Evolutionary conservation across 371 early-diverging fungal species (phyloP).

Genomic region (Mortierella sp.): DNA sequence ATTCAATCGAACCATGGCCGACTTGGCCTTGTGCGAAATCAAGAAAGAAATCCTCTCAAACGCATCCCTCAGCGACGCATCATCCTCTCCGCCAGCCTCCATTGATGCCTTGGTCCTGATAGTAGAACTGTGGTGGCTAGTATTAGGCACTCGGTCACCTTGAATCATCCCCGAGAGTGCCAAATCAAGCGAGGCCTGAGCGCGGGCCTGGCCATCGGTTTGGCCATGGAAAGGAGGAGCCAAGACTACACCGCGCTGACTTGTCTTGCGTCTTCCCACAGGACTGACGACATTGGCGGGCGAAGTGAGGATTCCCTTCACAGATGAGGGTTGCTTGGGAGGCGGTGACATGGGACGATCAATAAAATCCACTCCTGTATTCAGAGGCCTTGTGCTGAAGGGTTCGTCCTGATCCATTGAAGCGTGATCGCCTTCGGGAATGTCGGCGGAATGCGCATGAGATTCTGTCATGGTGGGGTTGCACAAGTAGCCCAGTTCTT

Average conservation of each 20-base stretch:
- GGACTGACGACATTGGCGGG: constrained; percentile 37
- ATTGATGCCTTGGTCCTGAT: background rate
- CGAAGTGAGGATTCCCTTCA: constrained; percentile 27
- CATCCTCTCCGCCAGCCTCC: background rate
- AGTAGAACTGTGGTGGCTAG: background rate
- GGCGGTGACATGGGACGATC: background rate
- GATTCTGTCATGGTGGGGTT: background rate
- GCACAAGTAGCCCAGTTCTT: constrained; percentile 20
- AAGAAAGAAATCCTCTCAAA: constrained; percentile 34
- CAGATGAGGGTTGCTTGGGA: background rate
- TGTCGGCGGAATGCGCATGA: background rate
- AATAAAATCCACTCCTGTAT: background rate
- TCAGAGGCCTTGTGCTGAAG: background rate
- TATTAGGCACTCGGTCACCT: background rate
- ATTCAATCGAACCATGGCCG: constrained; percentile 5
- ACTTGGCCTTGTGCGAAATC: constrained; percentile 36
- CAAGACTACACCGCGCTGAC: background rate
- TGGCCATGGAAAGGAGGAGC: background rate
- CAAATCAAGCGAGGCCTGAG: background rate
- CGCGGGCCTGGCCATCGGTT: background rate
- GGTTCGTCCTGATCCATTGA: background rate
- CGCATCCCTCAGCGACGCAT: constrained; percentile 26
- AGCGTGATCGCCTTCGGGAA: background rate
- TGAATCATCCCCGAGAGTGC: constrained; percentile 1
- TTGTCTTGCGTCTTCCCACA: background rate